Conservation (phyloP, 108 stramenopile species). For the Epithemia pelagica region DNA sequence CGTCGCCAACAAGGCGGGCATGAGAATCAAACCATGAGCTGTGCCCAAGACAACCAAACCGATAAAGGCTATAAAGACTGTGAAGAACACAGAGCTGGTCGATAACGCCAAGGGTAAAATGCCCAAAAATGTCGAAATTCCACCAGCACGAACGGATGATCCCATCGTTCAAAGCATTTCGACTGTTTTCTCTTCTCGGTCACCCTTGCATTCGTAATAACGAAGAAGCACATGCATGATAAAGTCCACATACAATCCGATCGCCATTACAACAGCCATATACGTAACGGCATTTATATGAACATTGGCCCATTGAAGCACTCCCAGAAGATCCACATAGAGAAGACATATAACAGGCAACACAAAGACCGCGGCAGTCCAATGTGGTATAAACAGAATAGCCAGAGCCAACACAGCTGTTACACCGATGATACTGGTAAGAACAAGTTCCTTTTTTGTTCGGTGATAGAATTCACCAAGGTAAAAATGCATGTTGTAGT, state of each 20-base stretch:
- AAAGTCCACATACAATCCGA: slow-evolving; percentile 31
- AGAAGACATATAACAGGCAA: too few relatives aligned
- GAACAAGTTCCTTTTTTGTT: slow-evolving; percentile 14
- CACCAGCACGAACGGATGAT: slow-evolving; percentile 17
- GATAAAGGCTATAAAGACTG: slow-evolving; percentile 25
- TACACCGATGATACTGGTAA: slow-evolving; percentile 8
- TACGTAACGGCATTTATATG: slow-evolving; percentile 25
- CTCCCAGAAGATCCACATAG: too few relatives aligned
- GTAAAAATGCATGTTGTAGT: slow-evolving; percentile 5
- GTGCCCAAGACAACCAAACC: too few relatives aligned
- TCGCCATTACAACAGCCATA: slow-evolving; percentile 30
- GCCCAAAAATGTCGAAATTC: slow-evolving; percentile 16
- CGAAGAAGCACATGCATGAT: too few relatives aligned
- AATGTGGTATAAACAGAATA: too few relatives aligned
- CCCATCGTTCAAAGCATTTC: slow-evolving; percentile 20
- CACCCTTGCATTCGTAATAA: slow-evolving; percentile 9
- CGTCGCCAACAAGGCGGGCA: too few relatives aligned
- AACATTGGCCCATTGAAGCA: too few relatives aligned
- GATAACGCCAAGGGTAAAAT: slow-evolving; percentile 18
- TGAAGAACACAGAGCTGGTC: slow-evolving; percentile 15
- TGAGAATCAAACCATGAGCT: too few relatives aligned
- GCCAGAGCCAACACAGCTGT: slow-evolving; percentile 13
- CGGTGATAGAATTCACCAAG: slow-evolving; percentile 28
- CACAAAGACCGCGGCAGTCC: slow-evolving; percentile 15
- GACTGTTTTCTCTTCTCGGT: slow-evolving; percentile 2